Evolutionary conservation across 2,329 filamentous ascomycete genomes (phyloP).

Genomic region (Diaporthe aspalathi): DNA sequence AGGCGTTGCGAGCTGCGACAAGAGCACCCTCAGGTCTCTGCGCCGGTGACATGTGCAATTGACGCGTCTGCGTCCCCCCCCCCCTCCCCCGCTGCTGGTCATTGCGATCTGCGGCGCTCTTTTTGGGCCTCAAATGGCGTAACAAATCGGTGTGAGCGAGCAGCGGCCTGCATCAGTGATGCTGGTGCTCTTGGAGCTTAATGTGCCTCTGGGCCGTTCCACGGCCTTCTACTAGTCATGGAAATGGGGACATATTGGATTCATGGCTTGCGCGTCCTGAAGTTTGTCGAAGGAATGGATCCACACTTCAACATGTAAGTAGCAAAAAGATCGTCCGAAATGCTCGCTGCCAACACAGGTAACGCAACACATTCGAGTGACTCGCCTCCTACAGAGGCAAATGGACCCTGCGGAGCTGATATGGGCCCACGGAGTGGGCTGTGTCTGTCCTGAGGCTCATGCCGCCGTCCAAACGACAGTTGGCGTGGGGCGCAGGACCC

Average conservation of each 20-base stretch:
- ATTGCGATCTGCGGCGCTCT: conserved; percentile 11
- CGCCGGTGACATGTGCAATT: conserved; percentile 3
- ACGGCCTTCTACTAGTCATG: neutral
- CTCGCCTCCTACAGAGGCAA: too few relatives aligned
- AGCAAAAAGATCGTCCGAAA: neutral
- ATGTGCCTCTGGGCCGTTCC: neutral
- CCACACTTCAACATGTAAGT: neutral
- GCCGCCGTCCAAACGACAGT: too few relatives aligned
- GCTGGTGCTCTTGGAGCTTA: neutral
- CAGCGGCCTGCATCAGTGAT: neutral
- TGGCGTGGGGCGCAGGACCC: too few relatives aligned
- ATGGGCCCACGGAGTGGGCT: too few relatives aligned
- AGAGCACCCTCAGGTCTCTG: conserved; percentile 13
- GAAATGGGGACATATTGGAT: neutral
- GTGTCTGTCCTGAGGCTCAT: too few relatives aligned
- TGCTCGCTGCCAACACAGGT: neutral
- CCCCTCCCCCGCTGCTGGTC: neutral
- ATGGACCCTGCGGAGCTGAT: too few relatives aligned
- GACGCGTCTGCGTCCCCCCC: neutral
- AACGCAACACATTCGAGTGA: too few relatives aligned
- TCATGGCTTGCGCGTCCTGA: conserved; percentile 10
- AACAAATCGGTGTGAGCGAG: conserved; percentile 6
- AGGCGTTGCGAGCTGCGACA: conserved; percentile 12
- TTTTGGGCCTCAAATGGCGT: neutral
- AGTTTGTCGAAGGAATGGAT: neutral